Evolutionary conservation across 768 basidiomycete species (phyloP).

Genomic region (Psilocybe cyanescens): DNA sequence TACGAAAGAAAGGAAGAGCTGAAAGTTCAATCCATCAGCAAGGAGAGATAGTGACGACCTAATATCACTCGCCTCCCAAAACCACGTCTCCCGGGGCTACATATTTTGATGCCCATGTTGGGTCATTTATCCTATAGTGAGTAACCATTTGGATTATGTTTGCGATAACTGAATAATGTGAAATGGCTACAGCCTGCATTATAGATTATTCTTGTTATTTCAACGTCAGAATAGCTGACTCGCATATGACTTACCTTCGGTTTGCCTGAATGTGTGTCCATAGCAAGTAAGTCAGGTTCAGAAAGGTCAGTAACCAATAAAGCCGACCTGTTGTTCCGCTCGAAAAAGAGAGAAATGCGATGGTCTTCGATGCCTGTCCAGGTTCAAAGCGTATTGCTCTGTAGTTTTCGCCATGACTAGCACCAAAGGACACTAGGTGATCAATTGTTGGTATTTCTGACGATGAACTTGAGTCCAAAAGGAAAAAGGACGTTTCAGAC

Average conservation of each 20-base stretch:
- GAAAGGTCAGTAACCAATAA: background rate
- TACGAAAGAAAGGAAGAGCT: slow-evolving; percentile 69
- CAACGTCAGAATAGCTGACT: background rate
- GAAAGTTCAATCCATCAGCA: background rate
- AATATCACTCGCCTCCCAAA: slow-evolving; percentile 50
- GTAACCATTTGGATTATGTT: slow-evolving; percentile 65
- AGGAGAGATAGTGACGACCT: background rate
- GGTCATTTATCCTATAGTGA: slow-evolving; percentile 50
- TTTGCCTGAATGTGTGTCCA: slow-evolving; percentile 12
- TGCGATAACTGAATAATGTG: slow-evolving; percentile 67
- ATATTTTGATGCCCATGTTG: slow-evolving; percentile 40
- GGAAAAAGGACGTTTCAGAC: slow-evolving; percentile 44
- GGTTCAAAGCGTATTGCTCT: slow-evolving; percentile 47
- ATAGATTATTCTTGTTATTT: background rate
- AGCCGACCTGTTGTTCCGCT: slow-evolving; percentile 73
- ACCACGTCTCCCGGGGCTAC: slow-evolving; percentile 58
- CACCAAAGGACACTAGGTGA: slow-evolving; percentile 49
- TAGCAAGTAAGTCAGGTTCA: background rate
- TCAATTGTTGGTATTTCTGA: slow-evolving; percentile 37
- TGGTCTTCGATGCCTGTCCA: slow-evolving; percentile 62
- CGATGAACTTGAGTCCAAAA: slow-evolving; percentile 30
- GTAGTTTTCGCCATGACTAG: slow-evolving; percentile 39
- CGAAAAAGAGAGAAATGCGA: slow-evolving; percentile 75
- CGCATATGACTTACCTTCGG: slow-evolving; percentile 17
- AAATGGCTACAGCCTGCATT: slow-evolving; percentile 60